Conservation (phyloP, 73 alveolate genomes). For the Uronychia binucleata region DNA sequence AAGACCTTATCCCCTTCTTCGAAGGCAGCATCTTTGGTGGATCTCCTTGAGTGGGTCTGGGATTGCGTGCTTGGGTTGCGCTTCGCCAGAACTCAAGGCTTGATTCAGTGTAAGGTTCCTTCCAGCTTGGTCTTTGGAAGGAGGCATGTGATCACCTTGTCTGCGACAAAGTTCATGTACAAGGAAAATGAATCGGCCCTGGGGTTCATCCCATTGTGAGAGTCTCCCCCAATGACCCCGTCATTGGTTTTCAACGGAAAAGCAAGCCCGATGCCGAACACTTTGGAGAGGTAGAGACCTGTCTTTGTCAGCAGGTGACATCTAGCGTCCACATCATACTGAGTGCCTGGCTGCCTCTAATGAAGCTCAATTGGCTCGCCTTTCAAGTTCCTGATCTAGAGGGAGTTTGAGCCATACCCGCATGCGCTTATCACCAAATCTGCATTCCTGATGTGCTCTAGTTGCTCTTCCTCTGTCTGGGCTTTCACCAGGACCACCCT, state of each 20-base stretch:
- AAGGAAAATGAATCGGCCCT: conserved; percentile 59
- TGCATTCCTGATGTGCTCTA: conserved; percentile 34
- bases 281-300: conserved; percentile 45
- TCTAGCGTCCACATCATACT: conserved; percentile 54
- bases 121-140: conserved; percentile 51
- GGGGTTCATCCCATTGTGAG: conserved; percentile 43
- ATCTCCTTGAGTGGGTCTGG: too few species aligned
- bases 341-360: conserved; percentile 29
- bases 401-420: conserved; percentile 54
- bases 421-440: conserved; percentile 58
- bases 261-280: conserved; percentile 61
- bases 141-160: conserved; percentile 21
- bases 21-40: too few species aligned
- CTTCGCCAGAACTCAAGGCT: too few species aligned
- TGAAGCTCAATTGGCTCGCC: conserved; percentile 27
- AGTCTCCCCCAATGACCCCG: conserved; percentile 47
- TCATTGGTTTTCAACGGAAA: conserved; percentile 60
- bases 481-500: conserved; percentile 51
- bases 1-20: too few species aligned
- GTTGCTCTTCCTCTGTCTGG: conserved; percentile 33
- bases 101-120: too few species aligned
- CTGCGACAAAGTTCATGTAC: conserved; percentile 59
- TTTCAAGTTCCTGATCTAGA: conserved; percentile 38
- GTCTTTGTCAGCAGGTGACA: conserved; percentile 25
- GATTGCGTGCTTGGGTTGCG: too few species aligned